Base-by-base conservation (phyloP, 2,329 filamentous ascomycete species). In the Coniella vitis region DNA sequence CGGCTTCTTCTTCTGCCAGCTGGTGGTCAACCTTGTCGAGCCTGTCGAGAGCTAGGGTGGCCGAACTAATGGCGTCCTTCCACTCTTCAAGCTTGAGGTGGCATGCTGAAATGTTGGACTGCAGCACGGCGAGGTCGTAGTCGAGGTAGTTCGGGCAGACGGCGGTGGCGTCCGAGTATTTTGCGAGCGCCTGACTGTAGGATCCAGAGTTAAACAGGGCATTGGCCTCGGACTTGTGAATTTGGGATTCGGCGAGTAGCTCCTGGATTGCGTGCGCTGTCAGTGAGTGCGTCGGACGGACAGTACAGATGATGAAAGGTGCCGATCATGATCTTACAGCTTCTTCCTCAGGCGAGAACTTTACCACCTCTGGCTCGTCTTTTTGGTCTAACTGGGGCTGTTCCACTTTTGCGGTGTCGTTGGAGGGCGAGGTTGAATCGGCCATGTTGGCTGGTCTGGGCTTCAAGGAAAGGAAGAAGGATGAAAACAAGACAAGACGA, bases 21-120 rank as follows among this genome's bases (percentile, higher is more conserved):
- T 59, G 57, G 7, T 56, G 61, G 44, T 75, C 67, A 57, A 91
- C 60, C 22, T 76, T 74, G 53, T 86, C 81, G n/a, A 97, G 69
- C 1, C 78, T 75, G 10, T 90, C 84, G 0, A 97, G 63, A 2
- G 88, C 84, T 10, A 78, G 73, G 0, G 82, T 86, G 1, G 90
- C 90, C 9, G 79, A 76, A 42, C 84, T 83, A 38, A 90, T 76
- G 9, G 89, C 87, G 25, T 87, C 82, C 57, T 90, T 89, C 87
- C 90, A 96, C 53, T 91, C 84, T 53, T 83, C 75, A 3, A 94
- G 72, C 63, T 94, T 94, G 47, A 97, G 65, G 59, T 95, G 81
- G 62, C 90, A 95, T 9, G 90, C 91, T 2, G 91, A 79, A 56
- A 96, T 84, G 69, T 97, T 97, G 63, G 86, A 90, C 51, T 84